Base-by-base conservation (phyloP, 257 asterid genomes). In the Lavandula angustifolia region DNA sequence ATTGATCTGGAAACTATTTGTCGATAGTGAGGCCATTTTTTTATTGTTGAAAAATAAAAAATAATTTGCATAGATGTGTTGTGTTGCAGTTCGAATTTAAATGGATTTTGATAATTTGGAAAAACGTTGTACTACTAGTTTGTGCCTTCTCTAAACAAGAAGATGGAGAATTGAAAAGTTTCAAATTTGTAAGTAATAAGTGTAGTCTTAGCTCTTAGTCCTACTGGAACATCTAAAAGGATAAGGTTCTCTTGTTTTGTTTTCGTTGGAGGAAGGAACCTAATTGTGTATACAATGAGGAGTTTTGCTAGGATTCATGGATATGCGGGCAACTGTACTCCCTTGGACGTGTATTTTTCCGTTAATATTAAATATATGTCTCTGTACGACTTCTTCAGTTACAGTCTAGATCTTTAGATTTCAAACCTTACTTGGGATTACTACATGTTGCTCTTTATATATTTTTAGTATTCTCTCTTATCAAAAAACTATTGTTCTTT, bases 141-240 rank as follows among this genome's bases (percentile, higher is more conserved):
- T n/a, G n/a, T n/a, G 8, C 43, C 37, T 34, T 47, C 29, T 13
- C 16, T 6, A 47, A 47, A 9, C 2, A 5, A 47, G 22, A 50
- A 18, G 56, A 18, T 22, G 34, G 56, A 29, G 42, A 29, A 31
- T 38, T 67, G 41, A 9, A 53, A 29, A 17, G 16, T 37, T 4
- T 27, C 54, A 12, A 48, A 0, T 62, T 62, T 34, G 4, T 9
- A 6, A 51, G 4, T 51, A 4, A 5, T 3, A 35, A 16, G 60
- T 5, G 38, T 40, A 32, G 46, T 46, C 34, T 35, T 42, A 13
- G 60, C 57, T 54, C 64, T 14, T 66, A 42, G 48, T 54, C 64
- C 9, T 66, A 42, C 10, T 31, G 29, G 29, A 32, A 29, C 17
- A 14, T 54, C 37, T 66, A 5, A 13, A 1, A 14, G 14, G 6